Evolutionary conservation across 805 yeast genomes (phyloP).

Genomic region (Lipomyces yamadae): DNA sequence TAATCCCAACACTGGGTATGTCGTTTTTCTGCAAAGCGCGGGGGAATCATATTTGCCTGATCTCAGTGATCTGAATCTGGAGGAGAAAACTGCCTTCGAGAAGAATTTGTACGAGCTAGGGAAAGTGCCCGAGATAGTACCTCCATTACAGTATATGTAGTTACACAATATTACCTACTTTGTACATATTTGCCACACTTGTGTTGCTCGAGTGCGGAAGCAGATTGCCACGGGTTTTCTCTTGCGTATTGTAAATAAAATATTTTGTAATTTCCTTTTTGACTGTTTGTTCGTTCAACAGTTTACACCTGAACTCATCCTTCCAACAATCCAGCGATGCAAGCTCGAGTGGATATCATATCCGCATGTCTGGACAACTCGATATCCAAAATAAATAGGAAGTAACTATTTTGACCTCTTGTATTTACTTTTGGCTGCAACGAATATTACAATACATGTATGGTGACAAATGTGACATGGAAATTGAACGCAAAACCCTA

Average conservation of each 20-base stretch:
- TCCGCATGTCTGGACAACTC: too few species aligned
- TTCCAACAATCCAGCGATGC: too few species aligned
- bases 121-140: conserved; percentile 71
- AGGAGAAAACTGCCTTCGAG: conserved; percentile 38
- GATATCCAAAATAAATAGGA: background rate
- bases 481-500: conserved; percentile 5
- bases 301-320: too few species aligned
- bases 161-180: conserved; percentile 2
- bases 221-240: background rate
- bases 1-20: conserved; percentile 17
- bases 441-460: conserved; percentile 12
- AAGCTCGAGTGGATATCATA: too few species aligned
- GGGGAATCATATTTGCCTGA: conserved; percentile 21
- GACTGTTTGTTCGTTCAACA: too few species aligned
- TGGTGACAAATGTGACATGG: conserved; percentile 6
- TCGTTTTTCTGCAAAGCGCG: conserved; percentile 12
- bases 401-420: background rate
- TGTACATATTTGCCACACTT: background rate
- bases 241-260: background rate
- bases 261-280: too few species aligned
- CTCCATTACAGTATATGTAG: conserved; percentile 58
- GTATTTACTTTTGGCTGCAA: conserved; percentile 12
- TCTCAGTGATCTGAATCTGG: conserved; percentile 20
- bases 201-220: background rate
- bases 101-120: conserved; percentile 60